phyloP scores from a whole-genome alignment of 2,329 filamentous ascomycete genomes.

The Trichothecium sympodiale region DNA sequence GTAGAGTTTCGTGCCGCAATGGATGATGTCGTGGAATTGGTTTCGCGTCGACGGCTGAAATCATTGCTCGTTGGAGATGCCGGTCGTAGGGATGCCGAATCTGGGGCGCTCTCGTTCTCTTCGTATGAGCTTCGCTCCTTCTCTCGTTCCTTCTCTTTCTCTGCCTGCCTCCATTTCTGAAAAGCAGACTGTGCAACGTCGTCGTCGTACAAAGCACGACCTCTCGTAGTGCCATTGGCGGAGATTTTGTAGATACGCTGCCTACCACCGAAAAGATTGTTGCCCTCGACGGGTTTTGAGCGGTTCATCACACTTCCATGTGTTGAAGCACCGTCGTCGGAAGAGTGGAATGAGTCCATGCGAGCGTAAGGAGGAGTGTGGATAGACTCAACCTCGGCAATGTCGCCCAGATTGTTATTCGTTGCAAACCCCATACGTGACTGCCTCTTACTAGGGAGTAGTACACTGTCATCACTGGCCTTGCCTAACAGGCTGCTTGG shows the following conservation, averaged over 20 bases:
- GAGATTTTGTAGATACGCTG: conserved; percentile 92
- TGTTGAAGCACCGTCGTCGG: conserved; percentile 60
- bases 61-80: conserved; percentile 18
- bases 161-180: conserved; percentile 58
- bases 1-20: conserved; percentile 65
- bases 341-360: conserved; percentile 51
- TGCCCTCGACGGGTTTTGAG: conserved; percentile 74
- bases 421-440: conserved; percentile 67
- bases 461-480: conserved; percentile 87
- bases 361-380: conserved; percentile 49
- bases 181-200: conserved; percentile 78
- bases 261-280: conserved; percentile 85
- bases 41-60: conserved; percentile 69
- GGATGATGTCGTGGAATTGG: conserved; percentile 73
- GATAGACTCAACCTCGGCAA: conserved; percentile 82
- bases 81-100: conserved; percentile 21
- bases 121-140: conserved; percentile 39
- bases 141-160: conserved; percentile 46
- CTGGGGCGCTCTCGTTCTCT: conserved; percentile 23
- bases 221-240: conserved; percentile 34
- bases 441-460: conserved; percentile 63
- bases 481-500: conserved; percentile 83
- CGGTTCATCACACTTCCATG: conserved; percentile 71
- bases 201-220: conserved; percentile 71
- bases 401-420: conserved; percentile 58